A percentile compares a stretch with the other conserved stretches of the same genome.
Conservation (phyloP, 495 filamentous ascomycete species). For the Letharia columbiana region DNA sequence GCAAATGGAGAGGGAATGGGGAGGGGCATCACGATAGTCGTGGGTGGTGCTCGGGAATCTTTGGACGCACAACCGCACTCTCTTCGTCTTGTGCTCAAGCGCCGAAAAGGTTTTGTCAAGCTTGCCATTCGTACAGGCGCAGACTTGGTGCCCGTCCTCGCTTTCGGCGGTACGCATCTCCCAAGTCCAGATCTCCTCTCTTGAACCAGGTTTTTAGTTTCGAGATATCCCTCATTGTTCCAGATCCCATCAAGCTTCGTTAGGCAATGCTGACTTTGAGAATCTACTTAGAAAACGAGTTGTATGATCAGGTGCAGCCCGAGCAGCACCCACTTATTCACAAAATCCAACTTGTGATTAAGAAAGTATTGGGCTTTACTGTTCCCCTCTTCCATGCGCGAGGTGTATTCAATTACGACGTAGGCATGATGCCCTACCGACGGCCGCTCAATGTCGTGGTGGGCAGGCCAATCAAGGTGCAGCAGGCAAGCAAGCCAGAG, state of each 20-base stretch:
- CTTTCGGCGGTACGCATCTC: constrained; percentile 52
- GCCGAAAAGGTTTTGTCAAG: constrained; percentile 89
- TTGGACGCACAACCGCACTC: constrained; percentile 73
- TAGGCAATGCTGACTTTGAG: background rate
- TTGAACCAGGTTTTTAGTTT: background rate
- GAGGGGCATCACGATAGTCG: constrained; percentile 88
- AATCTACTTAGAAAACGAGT: constrained; percentile 59
- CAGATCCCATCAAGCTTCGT: background rate
- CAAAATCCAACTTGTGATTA: constrained; percentile 67
- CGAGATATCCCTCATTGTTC: background rate
- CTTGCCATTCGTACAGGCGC: constrained; percentile 82
- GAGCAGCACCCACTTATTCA: constrained; percentile 63
- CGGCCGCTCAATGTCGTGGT: constrained; percentile 81
- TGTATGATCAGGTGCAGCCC: constrained; percentile 80
- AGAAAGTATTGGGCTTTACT: constrained; percentile 84
- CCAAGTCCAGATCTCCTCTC: background rate
- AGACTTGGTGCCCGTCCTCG: constrained; percentile 82
- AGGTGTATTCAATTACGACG: constrained; percentile 95
- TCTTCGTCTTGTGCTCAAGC: constrained; percentile 65
- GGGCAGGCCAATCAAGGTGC: constrained; percentile 66
- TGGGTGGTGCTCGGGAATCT: constrained; percentile 87
- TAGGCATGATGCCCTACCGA: constrained; percentile 90
- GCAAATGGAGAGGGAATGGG: constrained; percentile 82
- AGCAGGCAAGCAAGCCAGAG: constrained; percentile 49
- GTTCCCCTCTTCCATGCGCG: constrained; percentile 82